phyloP scores from a whole-genome alignment of 2,329 filamentous ascomycete genomes.

The Aspergillus calidoustus region DNA sequence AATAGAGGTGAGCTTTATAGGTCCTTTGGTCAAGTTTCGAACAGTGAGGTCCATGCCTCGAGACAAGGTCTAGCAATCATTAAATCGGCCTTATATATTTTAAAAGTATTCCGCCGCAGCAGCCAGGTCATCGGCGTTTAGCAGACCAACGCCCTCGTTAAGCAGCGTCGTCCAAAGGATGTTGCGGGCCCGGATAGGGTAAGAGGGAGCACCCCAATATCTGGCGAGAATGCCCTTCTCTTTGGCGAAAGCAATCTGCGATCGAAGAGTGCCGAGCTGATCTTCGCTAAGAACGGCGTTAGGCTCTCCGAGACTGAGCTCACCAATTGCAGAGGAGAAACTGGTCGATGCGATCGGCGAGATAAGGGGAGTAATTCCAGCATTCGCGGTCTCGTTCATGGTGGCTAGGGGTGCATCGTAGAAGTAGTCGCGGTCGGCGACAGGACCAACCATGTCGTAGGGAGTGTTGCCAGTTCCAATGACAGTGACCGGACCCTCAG shows the following conservation, averaged over 20 bases:
- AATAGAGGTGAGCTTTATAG: neutral
- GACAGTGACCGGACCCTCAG: conserved; percentile 59
- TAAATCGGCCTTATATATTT: neutral
- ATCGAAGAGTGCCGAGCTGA: conserved; percentile 56
- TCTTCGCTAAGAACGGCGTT: conserved; percentile 33
- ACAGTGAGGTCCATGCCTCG: neutral
- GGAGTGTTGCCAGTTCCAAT: conserved; percentile 65
- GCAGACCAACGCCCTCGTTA: conserved; percentile 62
- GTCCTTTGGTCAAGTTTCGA: neutral
- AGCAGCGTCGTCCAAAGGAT: conserved; percentile 62
- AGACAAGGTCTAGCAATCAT: neutral
- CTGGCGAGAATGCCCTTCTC: conserved; percentile 61
- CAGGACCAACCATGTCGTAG: conserved; percentile 51
- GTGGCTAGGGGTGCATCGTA: conserved; percentile 61
- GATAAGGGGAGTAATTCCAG: conserved; percentile 53
- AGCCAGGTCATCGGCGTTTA: conserved; percentile 68
- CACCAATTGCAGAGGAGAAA: conserved; percentile 51
- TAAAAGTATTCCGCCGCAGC: conserved; percentile 50
- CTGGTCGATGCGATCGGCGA: conserved; percentile 60
- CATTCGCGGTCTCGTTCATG: conserved; percentile 45
- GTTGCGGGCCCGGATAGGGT: conserved; percentile 63
- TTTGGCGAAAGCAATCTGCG: conserved; percentile 59
- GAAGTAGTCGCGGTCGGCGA: conserved; percentile 60
- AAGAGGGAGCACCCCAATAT: conserved; percentile 68
- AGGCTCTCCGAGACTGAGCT: conserved; percentile 41